Conservation (phyloP, 345 rosid species). For the Carallia brachiata region DNA sequence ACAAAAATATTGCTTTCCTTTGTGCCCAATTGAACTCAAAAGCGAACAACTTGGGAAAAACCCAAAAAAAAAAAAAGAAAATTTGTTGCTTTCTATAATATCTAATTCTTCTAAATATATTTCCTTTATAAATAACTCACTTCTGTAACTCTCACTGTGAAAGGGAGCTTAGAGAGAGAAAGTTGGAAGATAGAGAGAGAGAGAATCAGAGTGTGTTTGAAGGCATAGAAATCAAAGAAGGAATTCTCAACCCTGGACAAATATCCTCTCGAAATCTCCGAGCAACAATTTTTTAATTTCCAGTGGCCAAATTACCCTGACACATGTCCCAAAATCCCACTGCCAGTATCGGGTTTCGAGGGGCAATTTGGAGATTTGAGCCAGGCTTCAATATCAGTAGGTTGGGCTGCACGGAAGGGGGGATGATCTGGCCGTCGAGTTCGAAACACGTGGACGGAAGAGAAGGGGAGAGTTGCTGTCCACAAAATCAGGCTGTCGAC, state of each 20-base stretch:
- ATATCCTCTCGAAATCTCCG: constrained; percentile 33
- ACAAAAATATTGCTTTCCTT: neutral
- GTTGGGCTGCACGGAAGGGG: constrained; percentile 11
- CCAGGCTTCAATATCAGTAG: neutral
- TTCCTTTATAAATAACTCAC: too few species aligned
- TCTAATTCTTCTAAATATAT: too few species aligned
- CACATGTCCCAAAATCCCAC: too few species aligned
- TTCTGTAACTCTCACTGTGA: neutral
- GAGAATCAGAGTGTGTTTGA: neutral
- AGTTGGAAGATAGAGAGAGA: neutral
- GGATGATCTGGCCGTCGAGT: constrained; percentile 28
- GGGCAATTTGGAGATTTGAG: neutral
- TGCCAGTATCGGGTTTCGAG: too few species aligned
- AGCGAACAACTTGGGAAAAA: too few species aligned
- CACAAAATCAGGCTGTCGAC: constrained; percentile 57
- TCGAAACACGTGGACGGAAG: constrained; percentile 46
- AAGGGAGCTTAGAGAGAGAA: neutral
- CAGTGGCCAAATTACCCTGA: constrained; percentile 27
- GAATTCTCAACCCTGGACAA: constrained; percentile 27
- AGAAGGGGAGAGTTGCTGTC: constrained; percentile 31
- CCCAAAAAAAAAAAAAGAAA: neutral
- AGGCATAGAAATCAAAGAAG: neutral
- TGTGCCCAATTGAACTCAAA: neutral
- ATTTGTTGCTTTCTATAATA: neutral
- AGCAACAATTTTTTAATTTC: neutral